phyloP scores from a whole-genome alignment of 2,329 filamentous ascomycete species.

The Exophiala dermatitidis region DNA sequence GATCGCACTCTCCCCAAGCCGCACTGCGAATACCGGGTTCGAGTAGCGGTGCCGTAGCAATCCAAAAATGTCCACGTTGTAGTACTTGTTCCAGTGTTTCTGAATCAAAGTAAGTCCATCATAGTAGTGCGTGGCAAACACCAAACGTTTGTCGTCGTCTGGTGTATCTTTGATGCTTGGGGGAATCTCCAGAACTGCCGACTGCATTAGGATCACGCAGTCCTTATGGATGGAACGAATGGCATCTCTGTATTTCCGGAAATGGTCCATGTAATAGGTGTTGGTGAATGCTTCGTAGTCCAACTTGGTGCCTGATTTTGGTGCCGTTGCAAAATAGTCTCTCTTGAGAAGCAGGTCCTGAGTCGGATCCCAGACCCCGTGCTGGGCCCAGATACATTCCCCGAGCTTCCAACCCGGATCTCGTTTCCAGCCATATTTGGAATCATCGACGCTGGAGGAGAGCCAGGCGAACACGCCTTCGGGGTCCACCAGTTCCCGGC shows the following conservation, averaged over 20 bases:
- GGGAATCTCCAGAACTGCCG: conserved; percentile 83
- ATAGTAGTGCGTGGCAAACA: conserved; percentile 93
- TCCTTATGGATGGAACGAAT: conserved; percentile 70
- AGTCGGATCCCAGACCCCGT: conserved; percentile 84
- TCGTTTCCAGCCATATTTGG: conserved; percentile 80
- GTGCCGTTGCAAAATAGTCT: conserved; percentile 79
- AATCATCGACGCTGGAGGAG: conserved; percentile 73
- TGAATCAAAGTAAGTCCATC: conserved; percentile 95
- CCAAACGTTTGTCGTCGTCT: conserved; percentile 84
- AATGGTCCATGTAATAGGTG: conserved; percentile 82
- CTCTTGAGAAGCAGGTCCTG: conserved; percentile 71
- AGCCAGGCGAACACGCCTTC: conserved; percentile 82
- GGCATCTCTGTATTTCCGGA: conserved; percentile 64
- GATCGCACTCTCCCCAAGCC: conserved; percentile 87
- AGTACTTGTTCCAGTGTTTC: conserved; percentile 96
- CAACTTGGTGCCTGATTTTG: conserved; percentile 63
- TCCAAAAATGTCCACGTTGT: conserved; percentile 94
- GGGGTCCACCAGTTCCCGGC: conserved; percentile 74
- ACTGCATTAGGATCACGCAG: conserved; percentile 84
- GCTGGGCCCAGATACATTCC: conserved; percentile 94
- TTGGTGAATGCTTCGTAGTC: conserved; percentile 85
- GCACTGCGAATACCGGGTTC: conserved; percentile 83
- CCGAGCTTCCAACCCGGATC: conserved; percentile 84
- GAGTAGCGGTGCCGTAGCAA: conserved; percentile 82
- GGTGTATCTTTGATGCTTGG: conserved; percentile 77